phyloP scores from a whole-genome alignment of 2,329 filamentous ascomycete species.

The Aspergillus japonicus region DNA sequence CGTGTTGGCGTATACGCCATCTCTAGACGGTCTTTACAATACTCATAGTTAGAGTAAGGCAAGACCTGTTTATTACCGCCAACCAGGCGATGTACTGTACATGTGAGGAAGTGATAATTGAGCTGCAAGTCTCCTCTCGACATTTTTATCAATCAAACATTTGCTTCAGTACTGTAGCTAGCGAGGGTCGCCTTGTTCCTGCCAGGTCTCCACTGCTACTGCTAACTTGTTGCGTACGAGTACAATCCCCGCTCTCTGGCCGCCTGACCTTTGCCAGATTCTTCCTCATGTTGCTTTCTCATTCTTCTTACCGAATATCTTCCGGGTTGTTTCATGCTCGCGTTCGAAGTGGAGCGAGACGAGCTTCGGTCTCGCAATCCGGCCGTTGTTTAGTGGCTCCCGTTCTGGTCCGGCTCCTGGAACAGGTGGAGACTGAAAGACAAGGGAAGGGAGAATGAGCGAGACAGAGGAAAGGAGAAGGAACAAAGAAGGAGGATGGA shows the following conservation, averaged over 20 bases:
- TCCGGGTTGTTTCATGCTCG: conserved; percentile 21
- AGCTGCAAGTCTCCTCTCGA: too few species aligned
- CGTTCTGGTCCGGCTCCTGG: background rate
- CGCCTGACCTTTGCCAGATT: background rate
- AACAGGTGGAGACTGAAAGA: background rate
- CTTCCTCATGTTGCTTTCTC: background rate
- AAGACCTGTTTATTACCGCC: too few species aligned
- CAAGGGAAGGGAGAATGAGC: background rate
- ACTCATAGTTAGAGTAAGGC: too few species aligned
- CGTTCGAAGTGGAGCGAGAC: conserved; percentile 15
- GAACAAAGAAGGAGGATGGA: too few species aligned
- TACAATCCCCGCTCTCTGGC: background rate
- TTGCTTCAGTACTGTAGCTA: background rate
- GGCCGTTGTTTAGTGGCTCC: background rate
- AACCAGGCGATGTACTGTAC: too few species aligned
- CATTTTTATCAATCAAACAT: background rate
- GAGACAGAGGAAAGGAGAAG: too few species aligned
- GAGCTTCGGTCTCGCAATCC: conserved; percentile 6
- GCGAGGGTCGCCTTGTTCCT: background rate
- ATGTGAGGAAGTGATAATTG: too few species aligned
- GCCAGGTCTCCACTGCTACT: background rate
- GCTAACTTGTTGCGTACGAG: background rate
- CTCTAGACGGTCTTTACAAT: background rate
- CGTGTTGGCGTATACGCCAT: background rate
- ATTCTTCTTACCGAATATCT: conserved; percentile 10